These are phyloP conservation scores for Globisporangium cylindrosporum DNA, from an alignment of 352 stramenopile genomes.

Conservation along the genomic window DNA sequence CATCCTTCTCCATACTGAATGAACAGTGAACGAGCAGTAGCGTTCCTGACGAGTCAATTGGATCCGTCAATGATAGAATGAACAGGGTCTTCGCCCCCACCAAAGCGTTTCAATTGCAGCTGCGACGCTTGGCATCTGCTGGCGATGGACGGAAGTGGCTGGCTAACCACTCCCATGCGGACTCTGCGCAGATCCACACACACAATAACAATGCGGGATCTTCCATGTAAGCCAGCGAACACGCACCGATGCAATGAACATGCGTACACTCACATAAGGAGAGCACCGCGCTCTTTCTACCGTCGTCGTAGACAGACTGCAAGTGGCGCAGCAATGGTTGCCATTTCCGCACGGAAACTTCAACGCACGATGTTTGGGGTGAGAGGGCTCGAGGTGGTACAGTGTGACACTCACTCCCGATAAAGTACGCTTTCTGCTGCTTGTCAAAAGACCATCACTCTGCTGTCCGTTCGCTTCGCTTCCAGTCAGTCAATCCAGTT, in stretches of 20 bases:
- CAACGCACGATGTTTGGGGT: not conserved
- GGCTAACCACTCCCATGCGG: not conserved
- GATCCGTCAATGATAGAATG: not conserved
- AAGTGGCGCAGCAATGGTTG: not conserved
- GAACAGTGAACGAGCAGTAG: not conserved
- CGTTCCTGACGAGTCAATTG: not conserved
- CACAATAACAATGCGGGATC: not conserved
- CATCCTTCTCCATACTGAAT: not conserved
- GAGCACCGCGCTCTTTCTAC: not conserved
- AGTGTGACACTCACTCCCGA: not conserved
- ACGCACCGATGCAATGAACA: not conserved
- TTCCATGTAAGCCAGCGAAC: not conserved
- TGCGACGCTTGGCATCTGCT: conserved; percentile 2
- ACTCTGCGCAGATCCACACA: not conserved
- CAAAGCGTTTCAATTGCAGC: conserved; percentile 5
- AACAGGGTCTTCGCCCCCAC: not conserved
- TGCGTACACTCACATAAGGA: not conserved
- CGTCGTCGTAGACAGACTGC: not conserved
- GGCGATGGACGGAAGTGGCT: not conserved
- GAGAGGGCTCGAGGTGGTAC: not conserved
- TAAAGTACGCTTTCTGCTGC: conserved; percentile 10
- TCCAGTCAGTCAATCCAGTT: conserved; percentile 11
- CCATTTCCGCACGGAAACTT: conserved; percentile 4
- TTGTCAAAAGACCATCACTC: conserved; percentile 7
- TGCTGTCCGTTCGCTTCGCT: conserved; percentile 7